Conservation (phyloP, 768 basidiomycete species). For the Coprinellus micaceus region DNA sequence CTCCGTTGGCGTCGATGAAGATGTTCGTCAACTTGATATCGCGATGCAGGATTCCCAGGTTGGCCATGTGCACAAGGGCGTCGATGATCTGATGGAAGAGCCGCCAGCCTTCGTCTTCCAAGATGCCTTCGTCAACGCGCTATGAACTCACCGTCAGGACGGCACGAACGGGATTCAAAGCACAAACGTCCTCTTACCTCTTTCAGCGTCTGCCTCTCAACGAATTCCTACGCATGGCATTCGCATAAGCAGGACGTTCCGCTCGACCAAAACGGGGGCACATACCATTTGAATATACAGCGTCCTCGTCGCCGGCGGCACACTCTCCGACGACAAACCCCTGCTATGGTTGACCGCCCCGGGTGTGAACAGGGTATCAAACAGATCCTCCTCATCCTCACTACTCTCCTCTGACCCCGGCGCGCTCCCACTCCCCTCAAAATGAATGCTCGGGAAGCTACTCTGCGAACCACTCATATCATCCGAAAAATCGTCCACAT, state of each 20-base stretch:
- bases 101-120: conserved; percentile 85
- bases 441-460: conserved; percentile 85
- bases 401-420: conserved; percentile 36
- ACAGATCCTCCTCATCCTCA: conserved; percentile 40
- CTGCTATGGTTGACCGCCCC: conserved; percentile 13
- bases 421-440: conserved; percentile 46
- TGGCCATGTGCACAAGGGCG: conserved; percentile 86
- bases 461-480: conserved; percentile 55
- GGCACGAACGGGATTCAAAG: no score
- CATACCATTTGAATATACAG: conserved; percentile 92
- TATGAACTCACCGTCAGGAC: conserved; percentile 20
- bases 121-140: conserved; percentile 76
- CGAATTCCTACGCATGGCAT: conserved; percentile 62
- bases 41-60: conserved; percentile 79
- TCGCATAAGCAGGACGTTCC: background rate
- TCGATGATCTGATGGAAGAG: conserved; percentile 88
- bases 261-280: background rate
- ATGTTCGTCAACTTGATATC: conserved; percentile 95
- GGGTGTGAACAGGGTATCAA: conserved; percentile 23
- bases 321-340: conserved; percentile 22
- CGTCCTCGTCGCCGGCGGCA: conserved; percentile 46
- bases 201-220: conserved; percentile 84
- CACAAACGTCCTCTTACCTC: no score
- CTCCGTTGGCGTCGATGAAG: conserved; percentile 84
- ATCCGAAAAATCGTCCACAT: conserved; percentile 61